These are phyloP conservation scores for Graphium sp. DNA, from an alignment of 2,329 filamentous ascomycete species.

Conservation along the genomic window DNA sequence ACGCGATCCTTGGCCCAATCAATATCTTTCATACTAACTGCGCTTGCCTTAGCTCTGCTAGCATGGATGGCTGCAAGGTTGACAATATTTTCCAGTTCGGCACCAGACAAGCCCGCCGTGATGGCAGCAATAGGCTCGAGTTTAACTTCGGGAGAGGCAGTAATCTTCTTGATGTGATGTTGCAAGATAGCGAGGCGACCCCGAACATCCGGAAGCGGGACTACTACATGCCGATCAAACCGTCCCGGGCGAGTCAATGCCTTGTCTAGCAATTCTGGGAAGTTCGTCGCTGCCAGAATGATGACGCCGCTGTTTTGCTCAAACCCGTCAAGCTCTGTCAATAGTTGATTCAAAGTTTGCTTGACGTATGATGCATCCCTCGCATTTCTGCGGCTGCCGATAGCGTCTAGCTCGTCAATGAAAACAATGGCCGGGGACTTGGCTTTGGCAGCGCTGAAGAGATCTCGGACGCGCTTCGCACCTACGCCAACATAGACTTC, in stretches of 20 bases:
- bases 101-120: constrained; percentile 84
- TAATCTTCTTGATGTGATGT: constrained; percentile 87
- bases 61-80: constrained; percentile 92
- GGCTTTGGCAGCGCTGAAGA: constrained; percentile 66
- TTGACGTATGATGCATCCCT: constrained; percentile 90
- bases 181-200: constrained; percentile 85
- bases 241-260: constrained; percentile 85
- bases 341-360: constrained; percentile 90
- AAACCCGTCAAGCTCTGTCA: constrained; percentile 94
- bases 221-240: constrained; percentile 84
- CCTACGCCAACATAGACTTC: constrained; percentile 96
- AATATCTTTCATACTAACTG: constrained; percentile 65
- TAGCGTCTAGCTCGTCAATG: constrained; percentile 86
- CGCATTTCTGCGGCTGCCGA: constrained; percentile 85
- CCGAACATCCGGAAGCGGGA: constrained; percentile 80
- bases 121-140: constrained; percentile 69
- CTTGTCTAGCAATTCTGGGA: constrained; percentile 85
- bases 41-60: constrained; percentile 65
- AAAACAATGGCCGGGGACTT: constrained; percentile 92
- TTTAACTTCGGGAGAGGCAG: constrained; percentile 65
- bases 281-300: constrained; percentile 91
- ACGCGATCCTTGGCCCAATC: constrained; percentile 99
- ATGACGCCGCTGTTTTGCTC: constrained; percentile 90
- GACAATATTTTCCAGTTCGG: constrained; percentile 89
- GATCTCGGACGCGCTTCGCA: constrained; percentile 85